Evolutionary conservation across 768 basidiomycete genomes (phyloP).

Genomic region (Amanita fuliginea): DNA sequence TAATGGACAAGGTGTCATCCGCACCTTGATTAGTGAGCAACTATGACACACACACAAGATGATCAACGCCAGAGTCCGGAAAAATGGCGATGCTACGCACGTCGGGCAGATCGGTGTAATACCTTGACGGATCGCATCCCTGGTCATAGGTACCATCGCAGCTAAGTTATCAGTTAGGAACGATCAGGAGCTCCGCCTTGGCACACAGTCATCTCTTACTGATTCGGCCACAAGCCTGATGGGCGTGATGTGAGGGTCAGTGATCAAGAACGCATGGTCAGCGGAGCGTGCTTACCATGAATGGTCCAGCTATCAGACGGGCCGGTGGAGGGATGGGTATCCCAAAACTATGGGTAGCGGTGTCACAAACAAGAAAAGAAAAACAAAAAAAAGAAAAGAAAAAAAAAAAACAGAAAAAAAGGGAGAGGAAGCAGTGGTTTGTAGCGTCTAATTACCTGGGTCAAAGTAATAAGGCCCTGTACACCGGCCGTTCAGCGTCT

Average conservation of each 20-base stretch:
- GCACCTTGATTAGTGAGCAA: constrained; percentile 39
- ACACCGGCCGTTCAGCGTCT: background rate
- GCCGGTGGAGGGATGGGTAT: constrained; percentile 35
- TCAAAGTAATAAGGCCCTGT: background rate
- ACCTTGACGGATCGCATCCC: constrained; percentile 35
- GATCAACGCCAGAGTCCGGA: background rate
- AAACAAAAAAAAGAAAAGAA: no score
- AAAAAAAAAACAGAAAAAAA: no score
- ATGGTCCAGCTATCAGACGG: constrained; percentile 49
- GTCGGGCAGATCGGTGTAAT: constrained; percentile 30
- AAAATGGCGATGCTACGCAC: constrained; percentile 15
- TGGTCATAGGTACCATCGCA: constrained; percentile 33
- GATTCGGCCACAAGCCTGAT: background rate
- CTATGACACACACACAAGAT: constrained; percentile 17
- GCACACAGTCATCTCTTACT: background rate
- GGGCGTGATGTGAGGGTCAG: background rate
- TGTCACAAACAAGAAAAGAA: background rate
- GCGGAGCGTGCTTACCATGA: constrained; percentile 29
- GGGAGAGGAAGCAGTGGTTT: no score
- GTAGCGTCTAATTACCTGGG: background rate
- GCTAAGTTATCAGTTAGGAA: constrained; percentile 15
- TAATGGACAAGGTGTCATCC: constrained; percentile 38
- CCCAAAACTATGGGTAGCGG: constrained; percentile 36
- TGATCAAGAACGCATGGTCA: background rate
- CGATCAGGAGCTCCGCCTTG: background rate